phyloP scores from a whole-genome alignment of 2,329 filamentous ascomycete genomes.

The Tothia fuscella region DNA sequence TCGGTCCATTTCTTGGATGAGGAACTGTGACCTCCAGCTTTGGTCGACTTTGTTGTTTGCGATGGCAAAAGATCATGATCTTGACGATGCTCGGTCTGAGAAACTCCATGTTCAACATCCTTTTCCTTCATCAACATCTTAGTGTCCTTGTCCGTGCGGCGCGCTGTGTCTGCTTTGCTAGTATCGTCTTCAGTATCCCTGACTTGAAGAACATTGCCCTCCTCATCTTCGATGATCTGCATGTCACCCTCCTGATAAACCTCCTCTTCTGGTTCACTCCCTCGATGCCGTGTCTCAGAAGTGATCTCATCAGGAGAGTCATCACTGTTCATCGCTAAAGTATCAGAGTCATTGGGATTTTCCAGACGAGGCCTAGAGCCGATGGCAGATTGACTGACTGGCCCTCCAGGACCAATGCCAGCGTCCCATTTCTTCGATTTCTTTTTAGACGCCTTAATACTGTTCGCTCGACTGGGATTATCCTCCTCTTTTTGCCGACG shows the following conservation, averaged over 20 bases:
- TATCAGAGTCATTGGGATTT: conserved; percentile 25
- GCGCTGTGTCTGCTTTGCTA: conserved; percentile 45
- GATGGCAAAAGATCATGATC: conserved; percentile 24
- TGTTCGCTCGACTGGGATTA: conserved; percentile 46
- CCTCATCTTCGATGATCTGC: conserved; percentile 70
- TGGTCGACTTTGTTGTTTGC: not conserved
- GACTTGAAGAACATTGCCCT: conserved; percentile 73
- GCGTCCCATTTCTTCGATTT: conserved; percentile 58
- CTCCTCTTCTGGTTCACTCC: conserved; percentile 38
- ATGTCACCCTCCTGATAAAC: conserved; percentile 72
- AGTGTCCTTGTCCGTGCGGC: conserved; percentile 45
- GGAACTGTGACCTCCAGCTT: conserved; percentile 15
- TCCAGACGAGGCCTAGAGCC: conserved; percentile 13
- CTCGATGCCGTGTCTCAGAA: conserved; percentile 18
- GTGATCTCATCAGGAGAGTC: conserved; percentile 25
- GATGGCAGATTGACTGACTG: conserved; percentile 82
- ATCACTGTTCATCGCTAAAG: conserved; percentile 31
- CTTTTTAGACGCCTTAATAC: conserved; percentile 41
- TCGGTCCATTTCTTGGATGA: conserved; percentile 26
- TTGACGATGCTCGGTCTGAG: conserved; percentile 35
- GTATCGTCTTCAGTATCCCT: conserved; percentile 12
- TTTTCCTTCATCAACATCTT: conserved; percentile 42
- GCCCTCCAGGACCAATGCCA: conserved; percentile 67
- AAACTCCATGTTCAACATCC: conserved; percentile 29
- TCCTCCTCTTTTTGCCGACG: conserved; percentile 71